Base-by-base conservation (phyloP, 2,329 filamentous ascomycete genomes). In the Aspergillus novofumigatus region DNA sequence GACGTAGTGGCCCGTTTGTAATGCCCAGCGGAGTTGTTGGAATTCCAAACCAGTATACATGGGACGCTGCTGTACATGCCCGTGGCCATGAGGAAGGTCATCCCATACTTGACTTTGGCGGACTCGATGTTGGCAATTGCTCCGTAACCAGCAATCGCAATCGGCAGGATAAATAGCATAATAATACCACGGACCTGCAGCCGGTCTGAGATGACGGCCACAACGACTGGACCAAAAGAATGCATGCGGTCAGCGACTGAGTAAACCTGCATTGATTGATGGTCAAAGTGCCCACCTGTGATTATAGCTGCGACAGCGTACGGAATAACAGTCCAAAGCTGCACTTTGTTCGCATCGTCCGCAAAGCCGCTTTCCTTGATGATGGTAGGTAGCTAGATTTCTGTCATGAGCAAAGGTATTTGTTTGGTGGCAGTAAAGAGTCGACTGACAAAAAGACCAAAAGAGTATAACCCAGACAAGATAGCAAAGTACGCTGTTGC, bases 1-100 rank as follows among this genome's bases (percentile, higher is more conserved):
- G 82, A 83, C 0, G 86, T 86, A 0, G 86, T 89, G 0, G 87
- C 86, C 14, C 87, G 76, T 69, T 89, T 90, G 66, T 89, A 89
- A 66, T 90, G 86, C 0, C 83, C 85, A 0, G 86, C 85, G 0
- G 82, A 85, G 67, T 89, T 89, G 67, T 88, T 88, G 2, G 83
- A 83, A 59, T 86, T 82, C 86, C 86, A 89, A 1, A 82, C 85
- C 9, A 89, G 73, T 3, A 87, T 81, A 20, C 81, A 83, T 0
- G 86, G 86, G 0, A 88, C 84, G 45, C 82, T 83, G 49, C 80
- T 78, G 66, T 87, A 89, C 67, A 87, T 78, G 9, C 86, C 86
- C 0, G 81, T 82, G 0, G 86, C 83, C 84, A 88, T 87, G 54
- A 89, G 74, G 64, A 86, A 86, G 0, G 85, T 87, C 83, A 87